Evolutionary conservation across 176 grass and related monocot genomes (phyloP), one percentile per base, ranked within the genome.

Genomic region (Oryza brachyantha): DNA sequence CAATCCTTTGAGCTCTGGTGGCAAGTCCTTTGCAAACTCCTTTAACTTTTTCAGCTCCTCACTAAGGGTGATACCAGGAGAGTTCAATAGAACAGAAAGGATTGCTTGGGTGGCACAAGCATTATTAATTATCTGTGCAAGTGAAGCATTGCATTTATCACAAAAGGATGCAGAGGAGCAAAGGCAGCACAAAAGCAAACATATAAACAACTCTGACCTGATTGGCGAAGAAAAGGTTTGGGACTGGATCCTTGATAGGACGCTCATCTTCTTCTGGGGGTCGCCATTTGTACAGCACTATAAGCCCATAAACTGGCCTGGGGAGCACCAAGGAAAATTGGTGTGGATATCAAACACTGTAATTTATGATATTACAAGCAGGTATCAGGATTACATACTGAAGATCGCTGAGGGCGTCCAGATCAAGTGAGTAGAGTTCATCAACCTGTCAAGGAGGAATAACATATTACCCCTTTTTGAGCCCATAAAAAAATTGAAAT

Each of bases 31-130:
- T 24, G 96, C 76, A 66, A 99, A 99, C 8, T 99, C 96, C 86
- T 95, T 99, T 8, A 99, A 80, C 45, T 32, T 83, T 80, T 86
- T 88, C 1, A 99, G 76, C 29, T 95, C 96, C 32, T 91, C 90
- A 32, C 90, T 91, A 59, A 93, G 87, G 55, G 87, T 83, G 63
- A 99, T 87, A 36, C 89, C 87, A 12, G 88, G 79, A 66, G 80
- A 90, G 81, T 99, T 95, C 79, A 99, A 74, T 16, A 99, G 67
- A 78, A 95, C 87, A 13, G 96, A 99, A 72, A 99, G 35, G 21
- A 99, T 99, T 83, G 92, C 96, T 99, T 99, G 92, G 25, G 90
- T 95, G 80, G 96, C 96, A 72, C 90, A 99, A 10, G 96, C 92
- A 2, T 90, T 95, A 67, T 99, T 99, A 77, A 99, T 99, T 79